phyloP scores from a whole-genome alignment of 495 filamentous ascomycete genomes.

The Penicillium macrosclerotiorum region DNA sequence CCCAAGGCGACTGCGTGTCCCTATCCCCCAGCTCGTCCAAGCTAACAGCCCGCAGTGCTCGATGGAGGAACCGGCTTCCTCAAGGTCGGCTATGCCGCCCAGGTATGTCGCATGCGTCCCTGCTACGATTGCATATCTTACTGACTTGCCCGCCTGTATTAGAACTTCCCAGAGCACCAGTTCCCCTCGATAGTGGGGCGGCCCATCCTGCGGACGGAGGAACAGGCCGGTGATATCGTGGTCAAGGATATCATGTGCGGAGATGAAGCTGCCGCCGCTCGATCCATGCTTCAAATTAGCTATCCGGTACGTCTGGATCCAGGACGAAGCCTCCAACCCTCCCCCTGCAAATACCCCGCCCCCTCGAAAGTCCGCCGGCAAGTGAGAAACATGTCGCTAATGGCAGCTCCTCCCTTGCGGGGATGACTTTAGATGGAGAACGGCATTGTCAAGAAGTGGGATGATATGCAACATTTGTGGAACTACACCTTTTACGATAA shows the following conservation, averaged over 20 bases:
- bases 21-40: conserved; percentile 25
- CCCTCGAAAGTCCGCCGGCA: conserved; percentile 13
- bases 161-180: conserved; percentile 99
- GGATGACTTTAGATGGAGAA: conserved; percentile 82
- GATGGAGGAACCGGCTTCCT: conserved; percentile 99
- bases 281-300: conserved; percentile 95
- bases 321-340: conserved; percentile 16
- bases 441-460: conserved; percentile 98
- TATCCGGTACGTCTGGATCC: conserved; percentile 68
- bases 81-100: conserved; percentile 96
- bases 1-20: conserved; percentile 25
- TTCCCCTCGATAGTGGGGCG: conserved; percentile 98
- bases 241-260: conserved; percentile 99
- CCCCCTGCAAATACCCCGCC: conserved; percentile 19
- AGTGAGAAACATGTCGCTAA: conserved; percentile 27
- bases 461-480: conserved; percentile 99
- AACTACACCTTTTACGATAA: conserved; percentile 98
- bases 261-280: conserved; percentile 92
- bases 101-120: conserved; percentile 47
- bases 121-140: conserved; percentile 4
- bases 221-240: conserved; percentile 70
- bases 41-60: conserved; percentile 67
- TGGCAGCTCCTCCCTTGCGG: conserved; percentile 9
- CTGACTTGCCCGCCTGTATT: conserved; percentile 11
- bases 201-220: conserved; percentile 94